Percentiles rank a stretch among this genome's conserved stretches.
These are phyloP conservation scores for Onygenales sp. DNA, from an alignment of 2,329 filamentous ascomycete species.

Conservation along the genomic window DNA sequence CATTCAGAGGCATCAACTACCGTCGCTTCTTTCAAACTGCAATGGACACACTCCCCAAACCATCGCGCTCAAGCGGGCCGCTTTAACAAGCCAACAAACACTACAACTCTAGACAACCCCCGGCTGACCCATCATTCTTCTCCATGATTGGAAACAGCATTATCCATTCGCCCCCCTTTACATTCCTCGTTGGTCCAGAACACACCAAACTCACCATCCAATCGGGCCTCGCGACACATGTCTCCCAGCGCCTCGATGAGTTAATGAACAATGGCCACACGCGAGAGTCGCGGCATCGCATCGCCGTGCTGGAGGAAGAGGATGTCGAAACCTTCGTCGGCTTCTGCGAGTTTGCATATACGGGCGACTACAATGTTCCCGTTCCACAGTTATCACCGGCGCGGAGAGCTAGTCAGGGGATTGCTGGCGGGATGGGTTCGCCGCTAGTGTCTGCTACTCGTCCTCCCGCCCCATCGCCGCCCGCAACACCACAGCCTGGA, in stretches of 20 bases:
- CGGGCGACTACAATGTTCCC: slow-evolving; percentile 36
- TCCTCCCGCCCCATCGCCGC: slow-evolving; percentile 24
- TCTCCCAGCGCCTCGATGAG: slow-evolving; percentile 34
- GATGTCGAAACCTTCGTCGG: slow-evolving; percentile 41
- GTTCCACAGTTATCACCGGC: slow-evolving; percentile 11
- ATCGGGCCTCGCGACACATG: slow-evolving; percentile 33
- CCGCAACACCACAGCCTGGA: slow-evolving; percentile 10
- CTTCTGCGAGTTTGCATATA: slow-evolving; percentile 43
- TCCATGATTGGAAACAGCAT: slow-evolving; percentile 23
- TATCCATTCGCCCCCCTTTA: slow-evolving; percentile 35
- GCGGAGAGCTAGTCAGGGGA: neutral
- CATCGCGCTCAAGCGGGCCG: slow-evolving; percentile 1
- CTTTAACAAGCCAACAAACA: slow-evolving; percentile 1
- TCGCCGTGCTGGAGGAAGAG: slow-evolving; percentile 36
- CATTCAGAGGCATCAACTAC: neutral
- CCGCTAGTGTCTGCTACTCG: slow-evolving; percentile 13
- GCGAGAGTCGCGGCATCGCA: slow-evolving; percentile 34
- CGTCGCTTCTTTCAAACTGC: neutral
- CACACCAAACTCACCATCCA: slow-evolving; percentile 40
- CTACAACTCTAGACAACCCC: slow-evolving; percentile 9
- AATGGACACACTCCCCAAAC: neutral
- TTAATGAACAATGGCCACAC: slow-evolving; percentile 39
- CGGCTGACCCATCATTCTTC: slow-evolving; percentile 14
- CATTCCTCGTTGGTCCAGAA: slow-evolving; percentile 37
- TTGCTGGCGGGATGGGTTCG: slow-evolving; percentile 3